These are phyloP conservation scores for Cryptococcus amylolentus DNA, from an alignment of 1,284 basidiomycete species.

Conservation along the genomic window DNA sequence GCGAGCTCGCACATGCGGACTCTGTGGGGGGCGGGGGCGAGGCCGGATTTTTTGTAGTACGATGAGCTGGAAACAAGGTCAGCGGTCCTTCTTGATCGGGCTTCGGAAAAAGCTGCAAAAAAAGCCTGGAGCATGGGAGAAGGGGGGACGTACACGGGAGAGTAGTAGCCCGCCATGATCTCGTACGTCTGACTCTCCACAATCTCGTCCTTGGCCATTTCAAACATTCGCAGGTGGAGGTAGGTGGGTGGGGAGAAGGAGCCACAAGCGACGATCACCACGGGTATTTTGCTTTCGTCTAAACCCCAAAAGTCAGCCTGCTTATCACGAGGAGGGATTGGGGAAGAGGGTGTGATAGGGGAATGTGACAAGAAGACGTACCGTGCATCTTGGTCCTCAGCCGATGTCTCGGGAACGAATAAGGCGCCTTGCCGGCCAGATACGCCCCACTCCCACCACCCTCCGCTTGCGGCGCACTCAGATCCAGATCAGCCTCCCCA, in stretches of 20 bases:
- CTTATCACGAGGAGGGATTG: neutral
- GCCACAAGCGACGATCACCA: conserved; percentile 56
- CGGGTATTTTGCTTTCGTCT: conserved; percentile 52
- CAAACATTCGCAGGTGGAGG: conserved; percentile 79
- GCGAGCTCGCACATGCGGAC: conserved; percentile 85
- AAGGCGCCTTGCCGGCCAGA: conserved; percentile 39
- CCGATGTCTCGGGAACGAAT: conserved; percentile 50
- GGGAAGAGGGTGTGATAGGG: neutral
- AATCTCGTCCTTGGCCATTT: conserved; percentile 95
- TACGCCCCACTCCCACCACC: conserved; percentile 40
- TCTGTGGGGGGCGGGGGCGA: conserved; percentile 73
- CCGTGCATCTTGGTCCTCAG: conserved; percentile 50
- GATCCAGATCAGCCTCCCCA: conserved; percentile 49
- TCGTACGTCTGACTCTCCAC: conserved; percentile 90
- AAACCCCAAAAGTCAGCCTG: conserved; percentile 3
- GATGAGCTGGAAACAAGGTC: conserved; percentile 55
- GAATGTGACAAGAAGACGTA: conserved; percentile 20
- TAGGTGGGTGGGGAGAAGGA: conserved; percentile 58
- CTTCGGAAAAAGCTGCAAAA: neutral
- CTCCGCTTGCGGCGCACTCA: conserved; percentile 36
- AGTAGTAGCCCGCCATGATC: conserved; percentile 89
- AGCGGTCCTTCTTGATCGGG: no score
- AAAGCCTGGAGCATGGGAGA: neutral
- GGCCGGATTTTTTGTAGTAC: conserved; percentile 85
- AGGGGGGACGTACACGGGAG: conserved; percentile 61